A percentile compares a stretch with the other conserved stretches of the same genome.
These are phyloP conservation scores for Cardiosporidium cionae DNA, from an alignment of 169 alveolate genomes.

Conservation along the genomic window DNA sequence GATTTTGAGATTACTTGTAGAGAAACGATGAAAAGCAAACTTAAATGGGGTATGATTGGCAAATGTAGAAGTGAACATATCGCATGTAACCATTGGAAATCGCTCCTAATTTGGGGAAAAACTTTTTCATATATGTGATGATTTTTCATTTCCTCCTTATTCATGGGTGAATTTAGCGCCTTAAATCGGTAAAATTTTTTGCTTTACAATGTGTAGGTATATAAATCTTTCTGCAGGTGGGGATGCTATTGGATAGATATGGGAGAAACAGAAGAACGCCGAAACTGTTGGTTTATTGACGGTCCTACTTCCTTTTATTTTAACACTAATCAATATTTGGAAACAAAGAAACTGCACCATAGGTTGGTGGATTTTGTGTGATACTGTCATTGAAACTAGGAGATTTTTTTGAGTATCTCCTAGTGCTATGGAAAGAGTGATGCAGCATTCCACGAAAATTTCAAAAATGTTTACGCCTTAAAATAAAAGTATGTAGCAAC, in stretches of 20 bases:
- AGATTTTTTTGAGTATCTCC: conserved; percentile 55
- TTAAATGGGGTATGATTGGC: no score
- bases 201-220: background rate
- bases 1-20: background rate
- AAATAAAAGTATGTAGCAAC: background rate
- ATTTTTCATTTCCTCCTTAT: background rate
- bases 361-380: conserved; percentile 46
- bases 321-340: conserved; percentile 50
- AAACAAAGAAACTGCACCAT: conserved; percentile 58
- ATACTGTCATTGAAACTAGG: conserved; percentile 43
- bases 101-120: background rate
- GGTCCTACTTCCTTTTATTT: conserved; percentile 69
- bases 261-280: conserved; percentile 58
- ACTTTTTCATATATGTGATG: background rate
- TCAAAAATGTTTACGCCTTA: conserved; percentile 31
- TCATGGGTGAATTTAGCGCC: background rate
- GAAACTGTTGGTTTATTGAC: conserved; percentile 68
- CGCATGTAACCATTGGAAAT: background rate
- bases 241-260: conserved; percentile 72
- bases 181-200: background rate
- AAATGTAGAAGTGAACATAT: no score
- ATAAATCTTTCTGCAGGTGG: conserved; percentile 51
- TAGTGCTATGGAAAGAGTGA: conserved; percentile 61
- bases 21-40: no score
- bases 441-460: conserved; percentile 51